phyloP scores from a whole-genome alignment of 441 rosid genomes.

The Lepidium campestre region DNA sequence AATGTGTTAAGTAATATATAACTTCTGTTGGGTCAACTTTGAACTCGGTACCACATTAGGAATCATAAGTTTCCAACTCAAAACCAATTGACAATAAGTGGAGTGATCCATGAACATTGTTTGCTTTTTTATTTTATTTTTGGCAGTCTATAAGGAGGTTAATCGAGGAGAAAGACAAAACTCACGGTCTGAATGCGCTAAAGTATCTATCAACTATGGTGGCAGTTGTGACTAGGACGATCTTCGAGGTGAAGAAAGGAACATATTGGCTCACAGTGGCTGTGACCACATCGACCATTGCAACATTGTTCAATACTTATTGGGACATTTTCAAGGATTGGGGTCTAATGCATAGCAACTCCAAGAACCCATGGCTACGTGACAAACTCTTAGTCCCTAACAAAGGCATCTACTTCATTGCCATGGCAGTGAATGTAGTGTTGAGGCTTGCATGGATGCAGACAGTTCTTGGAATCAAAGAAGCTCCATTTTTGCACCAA shows the following conservation, averaged over 20 bases:
- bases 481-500: conserved; percentile 48
- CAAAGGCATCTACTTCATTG: conserved; percentile 58
- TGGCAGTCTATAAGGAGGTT: conserved; percentile 59
- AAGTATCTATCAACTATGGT: conserved; percentile 56
- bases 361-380: conserved; percentile 75
- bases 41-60: too few species aligned
- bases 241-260: conserved; percentile 30
- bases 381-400: conserved; percentile 61
- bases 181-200: conserved; percentile 38
- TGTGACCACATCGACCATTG: conserved; percentile 43
- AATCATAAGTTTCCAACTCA: too few species aligned
- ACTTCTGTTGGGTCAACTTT: too few species aligned
- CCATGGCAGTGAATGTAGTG: conserved; percentile 70
- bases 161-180: conserved; percentile 41
- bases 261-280: conserved; percentile 40
- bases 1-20: too few species aligned
- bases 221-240: conserved; percentile 54
- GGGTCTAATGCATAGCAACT: conserved; percentile 59
- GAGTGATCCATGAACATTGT: too few species aligned
- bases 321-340: conserved; percentile 80
- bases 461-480: conserved; percentile 55
- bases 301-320: conserved; percentile 46
- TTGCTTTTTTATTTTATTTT: too few species aligned
- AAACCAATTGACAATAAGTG: too few species aligned
- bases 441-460: conserved; percentile 89